Base-by-base conservation (phyloP, 2,329 filamentous ascomycete species). In the Macrophomina tecta region DNA sequence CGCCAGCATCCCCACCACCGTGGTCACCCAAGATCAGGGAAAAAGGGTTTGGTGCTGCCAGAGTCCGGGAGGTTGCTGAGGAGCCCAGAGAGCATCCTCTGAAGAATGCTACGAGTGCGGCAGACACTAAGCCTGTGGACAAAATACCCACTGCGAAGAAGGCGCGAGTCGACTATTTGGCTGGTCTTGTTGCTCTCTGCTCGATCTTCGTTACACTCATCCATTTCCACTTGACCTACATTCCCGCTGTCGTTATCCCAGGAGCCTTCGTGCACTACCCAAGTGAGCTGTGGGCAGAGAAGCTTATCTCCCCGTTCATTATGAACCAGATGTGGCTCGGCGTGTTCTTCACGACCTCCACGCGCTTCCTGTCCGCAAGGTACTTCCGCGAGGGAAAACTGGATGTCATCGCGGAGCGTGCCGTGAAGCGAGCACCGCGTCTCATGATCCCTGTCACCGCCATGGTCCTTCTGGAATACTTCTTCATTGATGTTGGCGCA, bases 261-360 rank as follows among this genome's bases (percentile, higher is more conserved):
- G 75, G 72, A 11, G 76, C 72, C 16, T 74, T 70, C 40, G 65
- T 72, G 61, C 82, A 83, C 66, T 78, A 82, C 60, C 61, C 70
- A 4, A 79, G 77, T 6, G 82, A 83, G 66, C 72, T 71, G 30
- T 80, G 79, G 76, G 75, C 80, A 2, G 76, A 78, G 38, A 80
- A 78, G 68, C 79, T 80, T 11, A 71, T 83, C 23, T 79, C 78
- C 0, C 77, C 81, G 1, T 83, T 80, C 68, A 70, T 83, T 11
- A 76, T 83, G 42, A 82, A 83, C 38, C 79, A 79, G 49, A 76
- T 83, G 66, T 83, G 81, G 79, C 79, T 84, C 12, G 82, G 82
- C 23, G 79, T 81, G 30, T 84, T 84, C 73, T 81, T 84, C 72
- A 81, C 81, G 8, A 84, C 80, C 7, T 82, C 82, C 0, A 81